Conservation (phyloP, 1,284 basidiomycete genomes). For the Volvariella surrecta region DNA sequence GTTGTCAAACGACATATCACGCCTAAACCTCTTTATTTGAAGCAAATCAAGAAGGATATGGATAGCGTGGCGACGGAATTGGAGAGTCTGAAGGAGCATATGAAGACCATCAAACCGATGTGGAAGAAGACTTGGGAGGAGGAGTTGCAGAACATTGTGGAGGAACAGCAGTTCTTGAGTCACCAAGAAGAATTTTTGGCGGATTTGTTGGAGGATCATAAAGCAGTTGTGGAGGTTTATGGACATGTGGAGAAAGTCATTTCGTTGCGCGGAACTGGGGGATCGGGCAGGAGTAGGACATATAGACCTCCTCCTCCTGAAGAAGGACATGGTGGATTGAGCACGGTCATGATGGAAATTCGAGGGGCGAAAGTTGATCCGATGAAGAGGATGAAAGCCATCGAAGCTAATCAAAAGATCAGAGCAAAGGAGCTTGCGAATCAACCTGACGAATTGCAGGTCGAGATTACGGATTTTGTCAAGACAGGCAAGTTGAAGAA, state of each 20-base stretch:
- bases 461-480: constrained; percentile 80
- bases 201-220: constrained; percentile 89
- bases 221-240: constrained; percentile 78
- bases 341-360: constrained; percentile 82
- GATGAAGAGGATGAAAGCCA: constrained; percentile 79
- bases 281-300: constrained; percentile 30
- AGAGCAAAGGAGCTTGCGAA: constrained; percentile 67
- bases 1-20: constrained; percentile 86
- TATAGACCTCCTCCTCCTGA: constrained; percentile 55
- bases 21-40: constrained; percentile 71
- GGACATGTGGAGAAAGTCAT: constrained; percentile 86
- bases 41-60: constrained; percentile 70
- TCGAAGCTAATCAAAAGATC: constrained; percentile 76
- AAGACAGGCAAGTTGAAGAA: constrained; percentile 78
- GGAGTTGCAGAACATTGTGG: constrained; percentile 93
- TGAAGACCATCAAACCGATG: constrained; percentile 87
- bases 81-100: constrained; percentile 75
- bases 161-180: constrained; percentile 91
- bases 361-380: constrained; percentile 77
- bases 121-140: constrained; percentile 99
- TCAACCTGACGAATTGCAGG: constrained; percentile 71
- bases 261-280: constrained; percentile 53
- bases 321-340: constrained; percentile 55
- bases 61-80: constrained; percentile 65
- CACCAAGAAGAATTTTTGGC: constrained; percentile 88